Base-by-base conservation (phyloP, 441 rosid genomes). In the Gossypium davidsonii region DNA sequence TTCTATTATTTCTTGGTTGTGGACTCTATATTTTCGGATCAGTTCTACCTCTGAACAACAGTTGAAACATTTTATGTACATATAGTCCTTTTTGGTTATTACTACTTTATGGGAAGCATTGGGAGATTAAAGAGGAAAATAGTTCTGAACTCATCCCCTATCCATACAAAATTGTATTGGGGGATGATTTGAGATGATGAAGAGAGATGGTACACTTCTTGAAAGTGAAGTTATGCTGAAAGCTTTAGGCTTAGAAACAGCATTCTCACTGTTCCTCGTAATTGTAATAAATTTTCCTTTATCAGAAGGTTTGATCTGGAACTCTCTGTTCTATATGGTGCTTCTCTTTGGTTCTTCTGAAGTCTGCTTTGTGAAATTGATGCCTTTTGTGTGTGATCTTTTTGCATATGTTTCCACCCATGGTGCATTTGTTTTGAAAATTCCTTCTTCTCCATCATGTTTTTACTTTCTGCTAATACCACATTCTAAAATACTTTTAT, bases 401-500 rank as follows among this genome's bases (percentile, higher is more conserved):
- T 71, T 65, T 48, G 18, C 53, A 37, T 58, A 18, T 49, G 4
- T 8, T 57, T 44, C 60, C 60, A 31, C 34, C 25, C 48, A 26
- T 34, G 42, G 21, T 53, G 37, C 51, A 23, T 42, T 57, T 44
- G 46, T 37, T 73, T 64, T 49, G 37, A 2, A 51, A 8, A 31
- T 52, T 68, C 72, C 17, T 11, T 20, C 59, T 55, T 70, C 72
- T 46, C 51, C 15, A 17, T 18, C 56, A 42, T 28, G 74, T 53
- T 6, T 70, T 55, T 68, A 21, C 52, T 28, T 58, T 78, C 57
- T 53, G 52, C 70, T 68, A 1, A 73, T 72, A 52, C 53, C 42
- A 28, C 70, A 65, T 58, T 64, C 79, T 49, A 59, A 69, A 70
- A 72, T 72, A 28, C 64, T 59, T 84, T 82, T 73, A 66, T 83